Evolutionary conservation across 2,329 filamentous ascomycete genomes (phyloP).

Genomic region (Orbilia javanica): DNA sequence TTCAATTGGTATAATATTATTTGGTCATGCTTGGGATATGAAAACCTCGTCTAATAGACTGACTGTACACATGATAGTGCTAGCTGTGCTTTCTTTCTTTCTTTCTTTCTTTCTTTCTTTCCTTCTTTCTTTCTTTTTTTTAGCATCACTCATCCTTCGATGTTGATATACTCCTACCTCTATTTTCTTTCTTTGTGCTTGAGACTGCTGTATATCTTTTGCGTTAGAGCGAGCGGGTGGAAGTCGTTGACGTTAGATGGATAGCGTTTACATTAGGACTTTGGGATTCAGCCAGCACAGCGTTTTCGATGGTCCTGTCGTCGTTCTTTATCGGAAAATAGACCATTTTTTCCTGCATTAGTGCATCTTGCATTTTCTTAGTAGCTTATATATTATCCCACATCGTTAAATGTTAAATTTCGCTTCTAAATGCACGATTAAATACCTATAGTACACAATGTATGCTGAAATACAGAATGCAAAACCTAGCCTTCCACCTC

Average conservation of each 20-base stretch:
- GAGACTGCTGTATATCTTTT: background rate
- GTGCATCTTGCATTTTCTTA: background rate
- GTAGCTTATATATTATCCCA: background rate
- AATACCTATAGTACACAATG: constrained; percentile 3
- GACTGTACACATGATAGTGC: constrained; percentile 12
- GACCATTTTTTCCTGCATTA: background rate
- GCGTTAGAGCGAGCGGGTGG: background rate
- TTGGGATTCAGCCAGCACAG: constrained; percentile 16
- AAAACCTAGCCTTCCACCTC: background rate
- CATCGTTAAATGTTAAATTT: background rate
- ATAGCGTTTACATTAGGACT: constrained; percentile 6
- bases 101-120: background rate
- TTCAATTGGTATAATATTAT: constrained; percentile 6
- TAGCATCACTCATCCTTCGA: background rate
- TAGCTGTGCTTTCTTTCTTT: background rate
- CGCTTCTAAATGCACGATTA: constrained; percentile 10
- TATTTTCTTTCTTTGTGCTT: background rate
- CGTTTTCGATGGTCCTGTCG: background rate
- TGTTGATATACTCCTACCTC: constrained; percentile 14
- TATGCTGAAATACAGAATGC: background rate
- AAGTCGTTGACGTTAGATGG: background rate
- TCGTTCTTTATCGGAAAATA: background rate
- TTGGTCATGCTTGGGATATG: constrained; percentile 11
- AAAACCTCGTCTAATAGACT: constrained; percentile 17
- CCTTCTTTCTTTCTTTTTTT: background rate